Evolutionary conservation across 2,329 filamentous ascomycete genomes (phyloP).

Genomic region (Hortaea sp.): DNA sequence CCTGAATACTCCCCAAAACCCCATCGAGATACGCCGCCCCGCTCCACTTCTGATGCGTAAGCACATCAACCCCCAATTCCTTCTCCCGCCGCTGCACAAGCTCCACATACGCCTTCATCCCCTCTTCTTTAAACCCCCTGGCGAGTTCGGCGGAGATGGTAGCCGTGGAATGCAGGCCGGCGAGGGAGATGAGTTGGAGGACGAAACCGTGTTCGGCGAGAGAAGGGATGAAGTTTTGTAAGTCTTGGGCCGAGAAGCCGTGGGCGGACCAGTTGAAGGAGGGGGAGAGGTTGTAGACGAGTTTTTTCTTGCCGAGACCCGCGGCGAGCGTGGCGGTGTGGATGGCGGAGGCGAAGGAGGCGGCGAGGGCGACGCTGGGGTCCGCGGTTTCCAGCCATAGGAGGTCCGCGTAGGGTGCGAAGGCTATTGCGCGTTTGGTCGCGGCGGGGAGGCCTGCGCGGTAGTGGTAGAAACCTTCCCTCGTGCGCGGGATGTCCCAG

Average conservation of each 20-base stretch:
- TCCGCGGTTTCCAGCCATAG: conserved; percentile 96
- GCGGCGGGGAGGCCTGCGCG: conserved; percentile 72
- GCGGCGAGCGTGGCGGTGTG: conserved; percentile 52
- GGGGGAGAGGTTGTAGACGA: conserved; percentile 93
- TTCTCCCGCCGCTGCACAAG: conserved; percentile 83
- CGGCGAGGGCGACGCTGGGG: conserved; percentile 69
- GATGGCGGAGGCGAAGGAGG: conserved; percentile 66
- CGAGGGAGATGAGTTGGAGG: conserved; percentile 54
- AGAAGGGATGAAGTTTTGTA: conserved; percentile 94
- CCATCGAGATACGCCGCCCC: conserved; percentile 72
- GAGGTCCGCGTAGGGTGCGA: conserved; percentile 85
- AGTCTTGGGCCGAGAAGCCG: conserved; percentile 71
- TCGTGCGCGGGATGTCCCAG: conserved; percentile 85
- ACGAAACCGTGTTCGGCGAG: conserved; percentile 75
- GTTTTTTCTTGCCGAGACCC: conserved; percentile 50
- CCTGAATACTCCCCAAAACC: conserved; percentile 81
- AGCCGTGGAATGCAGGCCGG: conserved; percentile 54
- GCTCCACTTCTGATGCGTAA: conserved; percentile 88
- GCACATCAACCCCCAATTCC: conserved; percentile 80
- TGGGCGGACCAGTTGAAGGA: conserved; percentile 99
- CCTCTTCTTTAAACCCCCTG: conserved; percentile 72
- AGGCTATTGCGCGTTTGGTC: conserved; percentile 85
- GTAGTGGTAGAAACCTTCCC: conserved; percentile 92
- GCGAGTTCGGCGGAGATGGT: conserved; percentile 65
- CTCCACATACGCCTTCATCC: conserved; percentile 97